Conservation (phyloP, 202 grass and related monocot species). For the Panicum virgatum region DNA sequence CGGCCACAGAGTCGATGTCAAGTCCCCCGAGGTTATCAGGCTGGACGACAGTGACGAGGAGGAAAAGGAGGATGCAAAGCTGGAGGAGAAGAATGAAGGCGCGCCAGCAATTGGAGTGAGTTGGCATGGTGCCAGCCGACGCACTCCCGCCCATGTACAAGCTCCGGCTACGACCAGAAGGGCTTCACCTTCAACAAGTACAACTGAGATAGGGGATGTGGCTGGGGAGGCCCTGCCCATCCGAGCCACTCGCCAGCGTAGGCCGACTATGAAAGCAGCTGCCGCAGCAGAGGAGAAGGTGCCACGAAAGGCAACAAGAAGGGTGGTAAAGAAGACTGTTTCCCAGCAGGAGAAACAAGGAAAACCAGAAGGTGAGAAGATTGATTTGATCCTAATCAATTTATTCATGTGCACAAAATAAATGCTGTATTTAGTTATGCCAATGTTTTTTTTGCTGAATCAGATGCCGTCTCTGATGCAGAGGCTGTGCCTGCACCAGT, state of each 20-base stretch:
- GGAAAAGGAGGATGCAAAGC: background rate
- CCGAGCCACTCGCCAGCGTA: slow-evolving; percentile 33
- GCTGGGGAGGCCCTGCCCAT: background rate
- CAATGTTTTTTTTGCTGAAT: background rate
- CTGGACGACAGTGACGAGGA: background rate
- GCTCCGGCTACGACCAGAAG: background rate
- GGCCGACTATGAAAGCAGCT: background rate
- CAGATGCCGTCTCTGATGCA: background rate
- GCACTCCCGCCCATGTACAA: background rate
- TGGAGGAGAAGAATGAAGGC: background rate
- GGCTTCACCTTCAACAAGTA: background rate
- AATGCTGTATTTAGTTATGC: background rate
- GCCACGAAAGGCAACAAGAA: slow-evolving; percentile 29
- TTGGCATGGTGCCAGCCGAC: background rate
- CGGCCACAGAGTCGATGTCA: background rate
- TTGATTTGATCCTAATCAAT: background rate
- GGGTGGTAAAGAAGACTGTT: background rate
- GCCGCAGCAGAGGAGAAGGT: background rate
- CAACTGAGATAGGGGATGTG: background rate
- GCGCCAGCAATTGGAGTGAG: background rate
- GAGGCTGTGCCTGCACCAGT: background rate
- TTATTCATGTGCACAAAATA: background rate
- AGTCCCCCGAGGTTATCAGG: background rate
- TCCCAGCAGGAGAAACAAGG: slow-evolving; percentile 20
- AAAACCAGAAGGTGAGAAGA: background rate